Conservation (phyloP, 2,329 filamentous ascomycete species). For the Phoma sp. region DNA sequence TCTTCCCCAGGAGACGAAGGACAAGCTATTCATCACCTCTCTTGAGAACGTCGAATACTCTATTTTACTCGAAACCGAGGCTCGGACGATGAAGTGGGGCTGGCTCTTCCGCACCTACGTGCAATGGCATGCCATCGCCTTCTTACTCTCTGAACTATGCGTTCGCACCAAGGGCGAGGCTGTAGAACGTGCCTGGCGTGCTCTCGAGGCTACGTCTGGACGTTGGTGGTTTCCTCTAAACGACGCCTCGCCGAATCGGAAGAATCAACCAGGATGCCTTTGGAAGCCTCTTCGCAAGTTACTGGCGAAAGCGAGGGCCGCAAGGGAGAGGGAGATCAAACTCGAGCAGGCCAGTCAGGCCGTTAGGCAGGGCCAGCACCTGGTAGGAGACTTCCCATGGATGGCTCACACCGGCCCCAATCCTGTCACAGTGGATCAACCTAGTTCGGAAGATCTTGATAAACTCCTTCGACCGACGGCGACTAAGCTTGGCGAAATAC, state of each 20-base stretch:
- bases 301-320: conserved; percentile 63
- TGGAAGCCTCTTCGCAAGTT: conserved; percentile 69
- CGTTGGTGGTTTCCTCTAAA: conserved; percentile 50
- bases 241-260: conserved; percentile 28
- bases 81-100: conserved; percentile 65
- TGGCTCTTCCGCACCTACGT: conserved; percentile 70
- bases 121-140: conserved; percentile 70
- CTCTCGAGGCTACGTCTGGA: conserved; percentile 57
- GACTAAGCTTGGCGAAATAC: conserved; percentile 36
- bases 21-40: conserved; percentile 73
- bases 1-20: conserved; percentile 66
- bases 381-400: conserved; percentile 12
- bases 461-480: conserved; percentile 37
- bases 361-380: conserved; percentile 27
- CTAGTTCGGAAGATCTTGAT: conserved; percentile 32
- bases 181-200: conserved; percentile 66
- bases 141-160: conserved; percentile 65
- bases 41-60: conserved; percentile 78
- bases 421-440: conserved; percentile 24
- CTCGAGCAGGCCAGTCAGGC: conserved; percentile 45
- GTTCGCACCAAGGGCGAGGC: conserved; percentile 61
- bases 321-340: conserved; percentile 58
- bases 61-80: conserved; percentile 68
- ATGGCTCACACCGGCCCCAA: not conserved
- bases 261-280: conserved; percentile 57